phyloP scores from a whole-genome alignment of 2,329 filamentous ascomycete genomes.

The Alternaria brassicae region DNA sequence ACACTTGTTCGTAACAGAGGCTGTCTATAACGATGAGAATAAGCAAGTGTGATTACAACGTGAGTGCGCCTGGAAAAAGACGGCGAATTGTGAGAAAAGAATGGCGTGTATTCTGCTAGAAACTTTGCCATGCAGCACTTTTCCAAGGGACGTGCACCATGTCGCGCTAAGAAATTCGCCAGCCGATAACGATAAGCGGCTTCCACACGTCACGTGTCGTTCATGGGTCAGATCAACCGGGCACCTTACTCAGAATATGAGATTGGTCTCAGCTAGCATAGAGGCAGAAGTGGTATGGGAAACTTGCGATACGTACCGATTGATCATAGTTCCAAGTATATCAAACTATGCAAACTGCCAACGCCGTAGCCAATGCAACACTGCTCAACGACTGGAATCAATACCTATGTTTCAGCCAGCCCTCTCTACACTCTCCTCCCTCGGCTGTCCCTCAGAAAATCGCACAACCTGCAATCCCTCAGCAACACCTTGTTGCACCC shows the following conservation, averaged over 20 bases:
- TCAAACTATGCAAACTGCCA: too few species aligned
- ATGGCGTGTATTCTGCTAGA: slow-evolving; percentile 16
- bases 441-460: slow-evolving; percentile 1
- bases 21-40: slow-evolving; percentile 19
- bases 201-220: background rate
- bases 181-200: slow-evolving; percentile 26
- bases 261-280: too few species aligned
- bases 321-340: too few species aligned
- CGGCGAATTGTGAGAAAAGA: slow-evolving; percentile 26
- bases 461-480: slow-evolving; percentile 61
- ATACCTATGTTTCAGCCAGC: too few species aligned
- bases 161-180: slow-evolving; percentile 21
- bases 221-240: too few species aligned
- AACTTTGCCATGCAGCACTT: slow-evolving; percentile 31
- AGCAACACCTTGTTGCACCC: slow-evolving; percentile 69
- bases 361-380: too few species aligned
- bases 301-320: too few species aligned
- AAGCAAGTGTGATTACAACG: slow-evolving; percentile 14
- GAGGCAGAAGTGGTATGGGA: too few species aligned
- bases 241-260: too few species aligned
- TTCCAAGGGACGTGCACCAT: slow-evolving; percentile 32
- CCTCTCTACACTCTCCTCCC: slow-evolving; percentile 12
- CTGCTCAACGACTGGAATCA: too few species aligned
- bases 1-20: slow-evolving; percentile 19
- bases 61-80: slow-evolving; percentile 16